Conservation (phyloP, 352 stramenopile species). For the Phytophthora capsici region DNA sequence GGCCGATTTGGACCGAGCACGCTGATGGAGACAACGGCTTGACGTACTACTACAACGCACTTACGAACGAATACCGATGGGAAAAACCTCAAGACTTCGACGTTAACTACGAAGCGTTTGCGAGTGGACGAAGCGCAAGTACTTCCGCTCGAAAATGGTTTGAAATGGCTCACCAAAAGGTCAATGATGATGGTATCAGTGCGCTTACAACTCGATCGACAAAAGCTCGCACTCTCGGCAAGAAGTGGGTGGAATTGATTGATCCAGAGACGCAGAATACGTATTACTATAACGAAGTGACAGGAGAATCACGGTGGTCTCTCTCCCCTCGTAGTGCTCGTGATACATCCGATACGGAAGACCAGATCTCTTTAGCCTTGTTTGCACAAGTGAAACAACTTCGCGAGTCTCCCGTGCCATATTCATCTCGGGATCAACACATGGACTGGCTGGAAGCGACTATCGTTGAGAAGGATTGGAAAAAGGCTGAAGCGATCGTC, state of each 20-base stretch:
- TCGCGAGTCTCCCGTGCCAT: constrained; percentile 54
- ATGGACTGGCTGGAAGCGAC: constrained; percentile 75
- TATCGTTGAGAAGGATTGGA: constrained; percentile 67
- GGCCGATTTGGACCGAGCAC: constrained; percentile 75
- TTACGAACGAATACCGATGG: constrained; percentile 83
- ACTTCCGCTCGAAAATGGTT: constrained; percentile 76
- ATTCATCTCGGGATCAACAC: constrained; percentile 62
- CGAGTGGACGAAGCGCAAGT: constrained; percentile 40
- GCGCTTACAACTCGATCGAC: constrained; percentile 39
- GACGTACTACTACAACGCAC: constrained; percentile 73
- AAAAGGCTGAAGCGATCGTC: constrained; percentile 69
- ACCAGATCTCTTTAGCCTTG: constrained; percentile 69
- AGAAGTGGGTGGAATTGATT: constrained; percentile 86
- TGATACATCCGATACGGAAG: constrained; percentile 49
- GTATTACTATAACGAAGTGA: constrained; percentile 94
- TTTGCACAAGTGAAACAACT: constrained; percentile 58
- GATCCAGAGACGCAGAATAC: constrained; percentile 82
- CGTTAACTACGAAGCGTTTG: constrained; percentile 55
- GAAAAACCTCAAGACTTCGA: constrained; percentile 73
- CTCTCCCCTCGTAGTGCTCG: constrained; percentile 74
- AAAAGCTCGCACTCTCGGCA: constrained; percentile 55
- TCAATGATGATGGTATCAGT: constrained; percentile 25
- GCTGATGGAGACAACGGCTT: constrained; percentile 51
- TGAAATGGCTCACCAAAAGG: constrained; percentile 34
- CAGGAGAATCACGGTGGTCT: constrained; percentile 87